These are phyloP conservation scores for Rubroboletus satanas DNA, from an alignment of 768 basidiomycete genomes.

Conservation along the genomic window DNA sequence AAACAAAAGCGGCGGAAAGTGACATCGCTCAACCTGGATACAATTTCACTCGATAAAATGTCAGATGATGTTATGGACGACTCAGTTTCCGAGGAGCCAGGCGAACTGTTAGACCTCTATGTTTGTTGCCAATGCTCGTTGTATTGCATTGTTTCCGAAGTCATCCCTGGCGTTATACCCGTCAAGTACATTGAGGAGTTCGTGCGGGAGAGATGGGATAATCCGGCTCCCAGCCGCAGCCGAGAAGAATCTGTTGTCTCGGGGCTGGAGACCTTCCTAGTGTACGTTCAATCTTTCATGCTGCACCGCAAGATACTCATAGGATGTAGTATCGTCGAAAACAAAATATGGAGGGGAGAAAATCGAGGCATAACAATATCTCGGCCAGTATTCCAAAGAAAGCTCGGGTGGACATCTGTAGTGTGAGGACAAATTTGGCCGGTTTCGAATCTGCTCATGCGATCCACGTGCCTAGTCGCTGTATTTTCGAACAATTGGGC, in stretches of 20 bases:
- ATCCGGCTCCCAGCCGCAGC: constrained; percentile 54
- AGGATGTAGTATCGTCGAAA: constrained; percentile 60
- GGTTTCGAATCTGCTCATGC: constrained; percentile 9
- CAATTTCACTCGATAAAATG: constrained; percentile 18
- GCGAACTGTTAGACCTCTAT: constrained; percentile 68
- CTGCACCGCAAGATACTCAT: not conserved
- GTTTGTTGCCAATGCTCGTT: constrained; percentile 82
- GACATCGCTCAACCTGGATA: constrained; percentile 36
- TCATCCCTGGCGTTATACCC: constrained; percentile 73
- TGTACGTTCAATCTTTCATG: constrained; percentile 41
- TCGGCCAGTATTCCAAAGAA: constrained; percentile 53
- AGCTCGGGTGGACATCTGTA: constrained; percentile 60
- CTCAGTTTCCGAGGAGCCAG: constrained; percentile 35
- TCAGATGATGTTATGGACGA: constrained; percentile 34
- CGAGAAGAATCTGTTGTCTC: constrained; percentile 51
- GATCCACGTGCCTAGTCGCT: constrained; percentile 27
- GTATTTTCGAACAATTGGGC: constrained; percentile 41
- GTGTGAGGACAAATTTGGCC: constrained; percentile 43
- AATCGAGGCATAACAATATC: constrained; percentile 51
- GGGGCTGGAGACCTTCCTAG: constrained; percentile 63
- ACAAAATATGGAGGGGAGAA: constrained; percentile 71
- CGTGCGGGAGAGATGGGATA: constrained; percentile 52
- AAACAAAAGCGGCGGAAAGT: constrained; percentile 56
- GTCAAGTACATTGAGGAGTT: constrained; percentile 60
- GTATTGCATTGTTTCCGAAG: constrained; percentile 64